These are phyloP conservation scores for Trichoderma hamatum DNA, from an alignment of 2,329 filamentous ascomycete genomes.

Conservation along the genomic window DNA sequence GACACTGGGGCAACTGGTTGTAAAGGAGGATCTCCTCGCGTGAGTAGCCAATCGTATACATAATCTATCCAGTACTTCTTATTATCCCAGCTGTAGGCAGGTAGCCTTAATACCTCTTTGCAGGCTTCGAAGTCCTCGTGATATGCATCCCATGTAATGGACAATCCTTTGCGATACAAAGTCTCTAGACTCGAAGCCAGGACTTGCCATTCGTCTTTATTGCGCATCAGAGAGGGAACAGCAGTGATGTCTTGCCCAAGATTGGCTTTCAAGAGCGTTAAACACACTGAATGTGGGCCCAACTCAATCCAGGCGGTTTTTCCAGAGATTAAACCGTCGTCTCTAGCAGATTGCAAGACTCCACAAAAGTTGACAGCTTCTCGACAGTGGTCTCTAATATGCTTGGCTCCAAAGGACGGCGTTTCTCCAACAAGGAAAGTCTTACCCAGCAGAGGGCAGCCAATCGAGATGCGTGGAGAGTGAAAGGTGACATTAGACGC, in stretches of 20 bases:
- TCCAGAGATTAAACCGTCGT: not conserved
- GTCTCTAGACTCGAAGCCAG: constrained; percentile 3
- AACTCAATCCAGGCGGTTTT: constrained; percentile 13
- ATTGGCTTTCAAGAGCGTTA: constrained; percentile 6
- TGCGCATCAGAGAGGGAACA: constrained; percentile 11
- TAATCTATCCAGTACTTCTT: constrained; percentile 72
- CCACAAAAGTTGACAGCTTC: constrained; percentile 20
- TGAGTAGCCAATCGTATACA: constrained; percentile 69
- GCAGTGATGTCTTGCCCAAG: constrained; percentile 4
- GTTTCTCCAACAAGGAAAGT: constrained; percentile 50
- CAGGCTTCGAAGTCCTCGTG: constrained; percentile 52
- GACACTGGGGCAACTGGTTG: constrained; percentile 54
- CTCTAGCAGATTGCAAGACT: not conserved
- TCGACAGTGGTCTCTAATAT: constrained; percentile 18
- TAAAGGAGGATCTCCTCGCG: constrained; percentile 46
- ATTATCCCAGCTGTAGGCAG: constrained; percentile 71
- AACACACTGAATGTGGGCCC: constrained; percentile 12
- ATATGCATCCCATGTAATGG: constrained; percentile 71
- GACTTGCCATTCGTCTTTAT: constrained; percentile 19
- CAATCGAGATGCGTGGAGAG: constrained; percentile 55
- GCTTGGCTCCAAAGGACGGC: not conserved
- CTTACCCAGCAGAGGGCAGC: constrained; percentile 65
- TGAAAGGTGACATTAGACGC: constrained; percentile 45
- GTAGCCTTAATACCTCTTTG: constrained; percentile 58
- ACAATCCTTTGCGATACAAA: constrained; percentile 54